phyloP scores from a whole-genome alignment of 306 rosid genomes.

The Rosa chinensis region DNA sequence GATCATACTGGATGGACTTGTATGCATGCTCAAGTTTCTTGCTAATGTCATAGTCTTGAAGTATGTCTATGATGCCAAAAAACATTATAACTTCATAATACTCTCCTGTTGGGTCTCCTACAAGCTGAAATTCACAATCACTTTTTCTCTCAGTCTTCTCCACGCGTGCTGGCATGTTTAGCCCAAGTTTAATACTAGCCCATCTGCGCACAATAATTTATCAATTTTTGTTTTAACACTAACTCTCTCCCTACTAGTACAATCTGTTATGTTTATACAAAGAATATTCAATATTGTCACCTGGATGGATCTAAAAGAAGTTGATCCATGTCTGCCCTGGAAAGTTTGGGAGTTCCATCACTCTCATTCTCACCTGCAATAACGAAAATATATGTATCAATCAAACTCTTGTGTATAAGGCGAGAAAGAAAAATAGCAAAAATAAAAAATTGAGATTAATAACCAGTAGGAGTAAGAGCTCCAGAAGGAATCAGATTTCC shows the following conservation, averaged over 20 bases:
- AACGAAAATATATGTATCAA: neutral
- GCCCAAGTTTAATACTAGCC: conserved; percentile 60
- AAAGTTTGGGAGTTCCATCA: conserved; percentile 45
- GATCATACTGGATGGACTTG: conserved; percentile 88
- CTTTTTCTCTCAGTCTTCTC: conserved; percentile 71
- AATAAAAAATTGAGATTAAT: conserved; percentile 10
- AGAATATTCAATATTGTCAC: conserved; percentile 24
- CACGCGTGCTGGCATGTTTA: conserved; percentile 74
- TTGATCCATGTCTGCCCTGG: conserved; percentile 59
- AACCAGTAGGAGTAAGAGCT: conserved; percentile 52
- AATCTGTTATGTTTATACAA: too few relatives aligned
- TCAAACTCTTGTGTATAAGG: neutral
- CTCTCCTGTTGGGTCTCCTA: conserved; percentile 84
- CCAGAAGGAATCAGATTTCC: conserved; percentile 60
- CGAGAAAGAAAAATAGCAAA: neutral
- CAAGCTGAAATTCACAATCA: conserved; percentile 55
- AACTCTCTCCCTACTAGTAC: neutral
- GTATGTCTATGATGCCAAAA: conserved; percentile 89
- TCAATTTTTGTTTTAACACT: neutral
- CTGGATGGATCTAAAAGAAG: conserved; percentile 67
- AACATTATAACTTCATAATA: conserved; percentile 67
- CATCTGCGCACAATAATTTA: conserved; percentile 46
- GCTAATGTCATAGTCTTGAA: conserved; percentile 96
- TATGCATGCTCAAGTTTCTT: conserved; percentile 99
- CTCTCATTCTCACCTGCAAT: conserved; percentile 46